Conservation (phyloP, 208 protist genomes). For the Wallacemonas sp. region DNA sequence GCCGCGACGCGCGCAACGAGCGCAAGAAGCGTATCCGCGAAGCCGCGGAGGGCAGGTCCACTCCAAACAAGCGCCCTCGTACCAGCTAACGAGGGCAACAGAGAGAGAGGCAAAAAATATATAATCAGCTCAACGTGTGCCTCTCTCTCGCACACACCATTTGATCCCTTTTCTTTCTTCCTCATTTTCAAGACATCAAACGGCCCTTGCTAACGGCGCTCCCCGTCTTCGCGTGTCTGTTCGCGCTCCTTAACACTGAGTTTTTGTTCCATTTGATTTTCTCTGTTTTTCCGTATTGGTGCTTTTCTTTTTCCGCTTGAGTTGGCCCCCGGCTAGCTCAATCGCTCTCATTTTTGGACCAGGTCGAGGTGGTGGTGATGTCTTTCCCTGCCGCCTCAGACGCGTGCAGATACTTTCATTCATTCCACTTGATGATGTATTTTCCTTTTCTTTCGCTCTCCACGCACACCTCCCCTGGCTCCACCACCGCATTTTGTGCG, state of each 20-base stretch:
- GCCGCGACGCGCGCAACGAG: conserved; percentile 9
- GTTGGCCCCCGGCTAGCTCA: too few relatives aligned
- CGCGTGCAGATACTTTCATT: not conserved
- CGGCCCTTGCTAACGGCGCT: not conserved
- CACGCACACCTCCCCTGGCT: not conserved
- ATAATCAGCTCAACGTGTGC: not conserved
- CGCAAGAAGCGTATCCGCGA: conserved; percentile 8
- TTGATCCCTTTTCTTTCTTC: not conserved
- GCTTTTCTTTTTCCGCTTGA: not conserved
- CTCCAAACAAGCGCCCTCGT: not conserved
- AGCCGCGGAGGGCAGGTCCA: not conserved
- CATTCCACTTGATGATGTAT: too few relatives aligned
- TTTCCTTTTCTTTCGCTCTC: too few relatives aligned
- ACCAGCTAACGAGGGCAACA: not conserved
- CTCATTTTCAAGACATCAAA: not conserved
- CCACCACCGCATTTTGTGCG: too few relatives aligned
- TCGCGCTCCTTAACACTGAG: not conserved
- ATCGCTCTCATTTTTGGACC: not conserved
- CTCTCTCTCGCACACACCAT: not conserved
- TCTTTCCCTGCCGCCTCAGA: not conserved
- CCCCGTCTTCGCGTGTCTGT: not conserved
- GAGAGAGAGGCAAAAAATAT: too few relatives aligned
- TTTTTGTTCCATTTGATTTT: not conserved
- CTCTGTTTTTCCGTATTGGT: not conserved
- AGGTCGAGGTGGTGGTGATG: not conserved